Percentiles rank a stretch among this genome's conserved stretches.
Conservation (phyloP, 176 grass and related monocot species). For the Bonia amplexicaulis region DNA sequence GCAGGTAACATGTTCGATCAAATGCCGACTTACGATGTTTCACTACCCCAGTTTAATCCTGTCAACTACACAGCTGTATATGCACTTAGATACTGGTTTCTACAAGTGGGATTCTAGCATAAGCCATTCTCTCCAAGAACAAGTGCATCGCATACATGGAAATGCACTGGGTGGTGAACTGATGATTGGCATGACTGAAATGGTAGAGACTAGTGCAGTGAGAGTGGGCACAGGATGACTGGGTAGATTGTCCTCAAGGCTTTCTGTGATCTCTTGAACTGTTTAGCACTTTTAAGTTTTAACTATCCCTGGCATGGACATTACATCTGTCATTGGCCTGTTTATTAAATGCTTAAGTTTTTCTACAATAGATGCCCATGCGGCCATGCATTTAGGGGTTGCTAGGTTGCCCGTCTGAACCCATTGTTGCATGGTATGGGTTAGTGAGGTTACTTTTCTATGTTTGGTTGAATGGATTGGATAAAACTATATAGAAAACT, state of each 20-base stretch:
- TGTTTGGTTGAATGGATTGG: neutral
- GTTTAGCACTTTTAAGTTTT: neutral
- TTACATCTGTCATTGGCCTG: neutral
- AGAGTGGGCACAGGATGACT: neutral
- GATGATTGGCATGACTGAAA: neutral
- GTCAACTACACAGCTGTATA: neutral
- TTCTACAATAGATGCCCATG: neutral
- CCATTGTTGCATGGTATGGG: neutral
- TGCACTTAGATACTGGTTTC: neutral
- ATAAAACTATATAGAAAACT: neutral
- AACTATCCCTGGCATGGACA: neutral
- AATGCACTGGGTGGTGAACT: neutral
- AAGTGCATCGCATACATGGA: neutral
- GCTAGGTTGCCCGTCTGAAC: neutral
- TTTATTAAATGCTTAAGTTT: neutral
- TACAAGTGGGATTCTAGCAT: neutral
- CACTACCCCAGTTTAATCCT: neutral
- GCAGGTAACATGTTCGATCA: slow-evolving; percentile 46
- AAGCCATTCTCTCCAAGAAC: neutral
- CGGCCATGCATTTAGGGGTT: neutral
- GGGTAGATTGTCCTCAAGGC: neutral
- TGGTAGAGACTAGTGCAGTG: neutral
- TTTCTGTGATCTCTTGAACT: neutral
- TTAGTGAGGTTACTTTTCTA: neutral
- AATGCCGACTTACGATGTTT: neutral